Evolutionary conservation across 169 alveolate genomes (phyloP), one percentile per base, ranked within the genome.

Genomic region (Miamiensis avidus): DNA sequence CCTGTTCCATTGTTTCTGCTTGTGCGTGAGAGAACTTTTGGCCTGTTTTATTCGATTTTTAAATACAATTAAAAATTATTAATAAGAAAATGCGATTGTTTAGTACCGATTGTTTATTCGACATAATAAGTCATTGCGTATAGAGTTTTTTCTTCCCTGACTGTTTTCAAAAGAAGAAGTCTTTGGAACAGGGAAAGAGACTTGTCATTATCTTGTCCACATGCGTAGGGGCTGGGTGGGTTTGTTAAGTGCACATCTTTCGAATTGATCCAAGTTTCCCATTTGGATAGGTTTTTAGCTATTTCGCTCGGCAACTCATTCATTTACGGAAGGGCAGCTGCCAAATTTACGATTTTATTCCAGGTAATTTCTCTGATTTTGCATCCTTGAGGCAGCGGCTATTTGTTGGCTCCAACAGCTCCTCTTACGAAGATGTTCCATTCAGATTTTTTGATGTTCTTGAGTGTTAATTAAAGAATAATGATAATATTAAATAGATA

Each of bases 91-190:
- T n/a, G n/a, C n/a, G n/a, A n/a, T n/a, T n/a, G n/a, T n/a, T n/a
- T n/a, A n/a, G n/a, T 89, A 6, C 98, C 98, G 29, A 97, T 86
- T 27, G 91, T 88, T 33, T 84, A 87, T 74, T 95, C 96, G 25
- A 97, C 97, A 84, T 96, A 95, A 72, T 91, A 82, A 88, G 94
- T 94, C 65, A 96, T 87, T 77, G 96, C 95, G 81, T 89, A 95
- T 0, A 95, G 89, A 27, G 96, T 89, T 83, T 96, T 95, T 89
- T 98, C 99, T 76, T 97, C 98, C 82, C 98, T 95, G 33, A 98
- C 90, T 27, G 97, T 96, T 89, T 95, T 97, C 29, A 98, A 94
- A 31, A 98, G 81, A 82, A 97, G 83, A 69, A 97, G 91, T 88
- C 95, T 93, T 83, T 97, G 91, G 95, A 97, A 94, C 64, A 92